Evolutionary conservation across 2,329 filamentous ascomycete species (phyloP).

Genomic region (Colletotrichum sp.): DNA sequence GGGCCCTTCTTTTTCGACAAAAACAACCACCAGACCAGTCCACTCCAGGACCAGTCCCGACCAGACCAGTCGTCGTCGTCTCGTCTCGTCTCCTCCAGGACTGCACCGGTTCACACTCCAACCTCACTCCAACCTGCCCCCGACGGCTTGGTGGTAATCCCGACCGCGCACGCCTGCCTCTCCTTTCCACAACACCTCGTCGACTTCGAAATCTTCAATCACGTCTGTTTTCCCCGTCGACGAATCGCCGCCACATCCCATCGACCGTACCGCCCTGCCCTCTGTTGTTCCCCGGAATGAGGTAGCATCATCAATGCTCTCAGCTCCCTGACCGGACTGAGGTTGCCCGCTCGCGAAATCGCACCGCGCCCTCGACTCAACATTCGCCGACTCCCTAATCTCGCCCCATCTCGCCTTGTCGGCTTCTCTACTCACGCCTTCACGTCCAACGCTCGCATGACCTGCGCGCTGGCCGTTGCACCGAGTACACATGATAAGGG

Average conservation of each 20-base stretch:
- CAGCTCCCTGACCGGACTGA: constrained; percentile 68
- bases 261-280: background rate
- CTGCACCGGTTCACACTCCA: constrained; percentile 9
- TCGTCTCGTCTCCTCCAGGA: background rate
- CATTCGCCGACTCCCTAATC: constrained; percentile 8
- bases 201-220: background rate
- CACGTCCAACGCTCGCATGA: constrained; percentile 20
- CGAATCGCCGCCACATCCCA: background rate
- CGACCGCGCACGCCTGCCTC: background rate
- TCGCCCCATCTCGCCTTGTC: background rate
- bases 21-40: constrained; percentile 15
- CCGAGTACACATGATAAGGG: constrained; percentile 50
- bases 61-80: background rate
- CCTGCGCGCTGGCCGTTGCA: constrained; percentile 14
- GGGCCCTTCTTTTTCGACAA: constrained; percentile 17
- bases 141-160: constrained; percentile 8
- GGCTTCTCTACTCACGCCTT: background rate
- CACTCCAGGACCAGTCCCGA: background rate
- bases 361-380: constrained; percentile 12
- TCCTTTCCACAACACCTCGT: background rate
- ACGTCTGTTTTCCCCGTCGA: background rate
- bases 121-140: constrained; percentile 17
- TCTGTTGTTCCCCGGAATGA: constrained; percentile 52
- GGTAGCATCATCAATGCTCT: constrained; percentile 60
- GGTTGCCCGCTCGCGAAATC: constrained; percentile 27